phyloP scores from a whole-genome alignment of 225 moss, liverwort and hornwort species.

The Rhytidiadelphus loreus region DNA sequence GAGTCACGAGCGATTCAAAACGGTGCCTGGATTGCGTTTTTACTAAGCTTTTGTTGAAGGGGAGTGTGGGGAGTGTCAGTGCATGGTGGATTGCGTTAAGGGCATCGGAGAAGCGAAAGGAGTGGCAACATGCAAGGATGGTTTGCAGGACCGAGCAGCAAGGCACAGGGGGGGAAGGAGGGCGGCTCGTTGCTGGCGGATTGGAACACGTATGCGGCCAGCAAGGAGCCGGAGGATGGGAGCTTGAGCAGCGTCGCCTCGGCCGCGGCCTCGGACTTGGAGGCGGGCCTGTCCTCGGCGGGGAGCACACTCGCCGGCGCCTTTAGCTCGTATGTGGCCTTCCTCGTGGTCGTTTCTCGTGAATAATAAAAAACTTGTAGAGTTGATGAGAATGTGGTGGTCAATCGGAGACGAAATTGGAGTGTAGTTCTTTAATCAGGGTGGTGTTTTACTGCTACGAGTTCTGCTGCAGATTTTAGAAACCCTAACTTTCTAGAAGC shows the following conservation, averaged over 20 bases:
- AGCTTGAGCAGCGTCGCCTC: slow-evolving; percentile 40
- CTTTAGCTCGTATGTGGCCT: slow-evolving; percentile 61
- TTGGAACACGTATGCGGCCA: slow-evolving; percentile 80
- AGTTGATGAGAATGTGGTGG: not conserved
- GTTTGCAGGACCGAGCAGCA: slow-evolving; percentile 76
- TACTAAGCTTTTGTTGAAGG: not conserved
- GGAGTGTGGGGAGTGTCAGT: not conserved
- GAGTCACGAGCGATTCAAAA: not conserved
- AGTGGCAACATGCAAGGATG: slow-evolving; percentile 45
- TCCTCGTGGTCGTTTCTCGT: not conserved
- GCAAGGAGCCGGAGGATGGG: slow-evolving; percentile 38
- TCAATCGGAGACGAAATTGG: not conserved
- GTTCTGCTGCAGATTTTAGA: not conserved
- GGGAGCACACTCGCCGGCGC: slow-evolving; percentile 81
- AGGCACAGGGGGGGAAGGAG: slow-evolving; percentile 28
- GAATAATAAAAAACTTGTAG: not conserved
- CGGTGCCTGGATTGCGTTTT: not conserved
- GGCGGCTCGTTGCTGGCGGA: slow-evolving; percentile 71
- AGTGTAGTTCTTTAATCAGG: not conserved
- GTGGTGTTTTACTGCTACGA: not conserved
- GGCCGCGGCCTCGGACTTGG: slow-evolving; percentile 65
- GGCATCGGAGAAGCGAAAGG: not conserved
- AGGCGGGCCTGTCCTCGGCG: slow-evolving; percentile 74
- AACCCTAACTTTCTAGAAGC: not conserved
- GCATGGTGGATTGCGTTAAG: not conserved